Percentiles rank a stretch among this genome's conserved stretches.
phyloP scores from a whole-genome alignment of 106 monocot species.

The Gastrodia elata region DNA sequence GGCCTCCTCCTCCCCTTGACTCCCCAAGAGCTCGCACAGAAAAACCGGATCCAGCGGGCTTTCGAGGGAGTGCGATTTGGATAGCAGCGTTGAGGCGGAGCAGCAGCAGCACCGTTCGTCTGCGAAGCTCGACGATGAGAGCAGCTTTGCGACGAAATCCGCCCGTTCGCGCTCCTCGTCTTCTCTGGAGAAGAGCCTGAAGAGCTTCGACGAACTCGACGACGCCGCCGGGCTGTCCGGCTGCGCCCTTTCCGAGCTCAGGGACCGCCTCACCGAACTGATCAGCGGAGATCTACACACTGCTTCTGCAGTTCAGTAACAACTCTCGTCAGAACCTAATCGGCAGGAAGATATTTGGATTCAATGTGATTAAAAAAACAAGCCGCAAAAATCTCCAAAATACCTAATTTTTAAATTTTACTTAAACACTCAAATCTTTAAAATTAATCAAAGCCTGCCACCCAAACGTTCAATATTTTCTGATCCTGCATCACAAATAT shows the following conservation, averaged over 20 bases:
- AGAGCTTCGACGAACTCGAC: constrained; percentile 12
- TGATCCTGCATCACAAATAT: no score
- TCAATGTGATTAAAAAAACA: no score
- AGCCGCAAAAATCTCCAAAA: no score
- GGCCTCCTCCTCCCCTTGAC: constrained; percentile 46
- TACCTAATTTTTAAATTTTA: no score
- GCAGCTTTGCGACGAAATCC: constrained; percentile 46
- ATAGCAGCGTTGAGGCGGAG: no score
- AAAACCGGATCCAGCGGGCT: constrained; percentile 59
- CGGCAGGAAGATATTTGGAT: no score
- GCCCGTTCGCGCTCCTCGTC: constrained; percentile 39
- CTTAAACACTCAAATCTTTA: no score
- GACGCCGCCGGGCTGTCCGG: constrained; percentile 9
- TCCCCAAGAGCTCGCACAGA: constrained; percentile 46
- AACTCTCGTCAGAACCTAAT: no score
- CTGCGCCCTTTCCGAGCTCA: constrained; percentile 34
- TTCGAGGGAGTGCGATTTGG: constrained; percentile 43
- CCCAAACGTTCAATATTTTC: no score
- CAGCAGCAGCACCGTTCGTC: constrained; percentile 16
- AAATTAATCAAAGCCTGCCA: no score
- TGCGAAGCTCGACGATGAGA: constrained; percentile 49
- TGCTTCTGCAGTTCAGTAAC: constrained; percentile 25
- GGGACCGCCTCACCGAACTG: constrained; percentile 52
- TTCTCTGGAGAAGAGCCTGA: constrained; percentile 13
- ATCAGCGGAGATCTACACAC: constrained; percentile 55